Percentiles rank a stretch among this genome's conserved stretches.
Conservation (phyloP, 1,139 yeast genomes). For the Wickerhamiella infanticola region DNA sequence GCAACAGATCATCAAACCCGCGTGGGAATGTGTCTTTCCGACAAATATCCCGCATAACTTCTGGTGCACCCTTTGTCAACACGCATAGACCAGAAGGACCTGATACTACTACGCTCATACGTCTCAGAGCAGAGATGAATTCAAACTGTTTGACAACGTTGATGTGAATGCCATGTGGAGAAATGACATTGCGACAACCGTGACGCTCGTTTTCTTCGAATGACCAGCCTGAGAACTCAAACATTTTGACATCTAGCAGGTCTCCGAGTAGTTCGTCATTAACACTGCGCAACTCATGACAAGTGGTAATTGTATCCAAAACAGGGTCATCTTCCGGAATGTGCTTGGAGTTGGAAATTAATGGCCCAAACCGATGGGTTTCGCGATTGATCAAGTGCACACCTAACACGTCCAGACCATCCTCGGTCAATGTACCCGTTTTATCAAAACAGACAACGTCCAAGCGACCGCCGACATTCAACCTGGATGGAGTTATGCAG, state of each 20-base stretch:
- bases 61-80: conserved; percentile 94
- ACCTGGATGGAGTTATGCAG: conserved; percentile 87
- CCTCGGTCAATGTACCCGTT: conserved; percentile 95
- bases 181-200: conserved; percentile 9
- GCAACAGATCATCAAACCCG: conserved; percentile 57
- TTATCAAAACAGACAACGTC: conserved; percentile 89
- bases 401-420: conserved; percentile 86
- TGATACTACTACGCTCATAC: conserved; percentile 71
- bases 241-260: conserved; percentile 87
- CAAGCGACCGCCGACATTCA: conserved; percentile 85
- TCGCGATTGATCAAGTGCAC: conserved; percentile 39
- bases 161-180: conserved; percentile 28
- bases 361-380: conserved; percentile 29
- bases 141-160: conserved; percentile 63
- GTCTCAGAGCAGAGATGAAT: conserved; percentile 64
- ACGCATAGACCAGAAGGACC: conserved; percentile 27
- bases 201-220: conserved; percentile 47
- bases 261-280: conserved; percentile 81
- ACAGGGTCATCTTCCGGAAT: conserved; percentile 9
- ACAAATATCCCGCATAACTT: conserved; percentile 75
- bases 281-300: conserved; percentile 72
- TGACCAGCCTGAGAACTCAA: conserved; percentile 68
- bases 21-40: conserved; percentile 51
- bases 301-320: conserved; percentile 45
- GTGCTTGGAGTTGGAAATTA: conserved; percentile 27